A percentile compares a stretch with the other conserved stretches of the same genome.
Evolutionary conservation across 2,329 filamentous ascomycete genomes (phyloP).

Genomic region (Microdochium paspali): DNA sequence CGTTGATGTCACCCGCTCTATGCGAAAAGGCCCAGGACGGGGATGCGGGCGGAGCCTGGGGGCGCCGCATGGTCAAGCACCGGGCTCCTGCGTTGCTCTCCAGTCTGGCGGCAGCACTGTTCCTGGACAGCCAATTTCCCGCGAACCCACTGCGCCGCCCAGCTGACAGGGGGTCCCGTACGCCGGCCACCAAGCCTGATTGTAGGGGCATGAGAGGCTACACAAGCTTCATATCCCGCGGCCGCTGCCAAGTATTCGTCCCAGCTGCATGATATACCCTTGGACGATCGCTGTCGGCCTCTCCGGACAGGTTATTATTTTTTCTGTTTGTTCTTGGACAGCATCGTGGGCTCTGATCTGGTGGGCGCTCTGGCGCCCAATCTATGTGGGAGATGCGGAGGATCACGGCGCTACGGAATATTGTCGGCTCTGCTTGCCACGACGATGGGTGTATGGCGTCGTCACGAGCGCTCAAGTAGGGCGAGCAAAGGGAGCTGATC

Average conservation of each 20-base stretch:
- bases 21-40: no score
- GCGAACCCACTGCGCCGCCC: not conserved
- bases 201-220: constrained; percentile 1
- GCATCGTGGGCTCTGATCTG: no score
- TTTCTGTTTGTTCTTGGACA: no score
- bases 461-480: no score
- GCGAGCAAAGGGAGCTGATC: no score
- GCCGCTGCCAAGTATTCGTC: not conserved
- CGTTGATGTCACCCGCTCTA: no score
- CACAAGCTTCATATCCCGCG: not conserved
- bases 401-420: no score
- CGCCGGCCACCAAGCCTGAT: not conserved
- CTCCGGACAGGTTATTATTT: not conserved
- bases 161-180: not conserved
- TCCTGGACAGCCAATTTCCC: not conserved
- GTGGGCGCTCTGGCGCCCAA: no score
- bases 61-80: not conserved
- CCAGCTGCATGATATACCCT: not conserved
- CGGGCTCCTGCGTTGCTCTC: not conserved
- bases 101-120: not conserved
- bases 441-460: no score
- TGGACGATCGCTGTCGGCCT: not conserved
- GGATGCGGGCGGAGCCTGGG: no score
- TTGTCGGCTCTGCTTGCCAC: no score
- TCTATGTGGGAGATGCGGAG: no score